phyloP scores from a whole-genome alignment of 1,139 yeast genomes.

The Chernovozyma aurita region DNA sequence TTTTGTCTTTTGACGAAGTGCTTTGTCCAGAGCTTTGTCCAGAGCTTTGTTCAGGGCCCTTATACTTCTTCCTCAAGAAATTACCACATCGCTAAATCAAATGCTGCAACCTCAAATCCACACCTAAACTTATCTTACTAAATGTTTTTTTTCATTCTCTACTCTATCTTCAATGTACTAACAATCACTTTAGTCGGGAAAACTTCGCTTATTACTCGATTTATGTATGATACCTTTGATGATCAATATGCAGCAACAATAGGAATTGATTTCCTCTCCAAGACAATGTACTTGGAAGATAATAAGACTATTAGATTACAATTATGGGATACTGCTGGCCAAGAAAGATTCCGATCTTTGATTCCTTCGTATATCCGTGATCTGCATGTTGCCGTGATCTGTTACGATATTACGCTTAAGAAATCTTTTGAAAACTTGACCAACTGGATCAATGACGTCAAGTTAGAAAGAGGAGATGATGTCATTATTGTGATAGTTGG shows the following conservation, averaged over 20 bases:
- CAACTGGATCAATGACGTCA: slow-evolving; percentile 61
- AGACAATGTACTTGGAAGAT: slow-evolving; percentile 61
- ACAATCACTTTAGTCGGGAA: slow-evolving; percentile 61
- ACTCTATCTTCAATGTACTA: neutral
- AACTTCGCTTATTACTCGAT: slow-evolving; percentile 89
- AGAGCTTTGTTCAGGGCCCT: no score
- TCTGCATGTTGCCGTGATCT: slow-evolving; percentile 94
- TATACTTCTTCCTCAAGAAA: no score
- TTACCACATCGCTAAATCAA: no score
- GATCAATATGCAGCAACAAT: slow-evolving; percentile 94
- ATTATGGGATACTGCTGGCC: slow-evolving; percentile 63
- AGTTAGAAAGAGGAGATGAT: slow-evolving; percentile 69
- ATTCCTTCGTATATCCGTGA: slow-evolving; percentile 91
- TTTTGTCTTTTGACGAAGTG: no score
- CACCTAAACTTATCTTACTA: no score
- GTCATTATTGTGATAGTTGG: slow-evolving; percentile 39
- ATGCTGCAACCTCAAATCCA: no score
- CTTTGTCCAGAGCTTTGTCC: no score
- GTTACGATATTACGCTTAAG: slow-evolving; percentile 85
- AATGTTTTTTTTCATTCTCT: neutral
- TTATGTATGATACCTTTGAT: slow-evolving; percentile 98
- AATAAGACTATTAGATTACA: slow-evolving; percentile 48
- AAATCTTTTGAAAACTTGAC: slow-evolving; percentile 72
- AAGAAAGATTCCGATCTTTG: slow-evolving; percentile 53
- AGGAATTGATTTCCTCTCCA: slow-evolving; percentile 92